Conservation (phyloP, 1,284 basidiomycete species). For the Gymnopus androsaceus region DNA sequence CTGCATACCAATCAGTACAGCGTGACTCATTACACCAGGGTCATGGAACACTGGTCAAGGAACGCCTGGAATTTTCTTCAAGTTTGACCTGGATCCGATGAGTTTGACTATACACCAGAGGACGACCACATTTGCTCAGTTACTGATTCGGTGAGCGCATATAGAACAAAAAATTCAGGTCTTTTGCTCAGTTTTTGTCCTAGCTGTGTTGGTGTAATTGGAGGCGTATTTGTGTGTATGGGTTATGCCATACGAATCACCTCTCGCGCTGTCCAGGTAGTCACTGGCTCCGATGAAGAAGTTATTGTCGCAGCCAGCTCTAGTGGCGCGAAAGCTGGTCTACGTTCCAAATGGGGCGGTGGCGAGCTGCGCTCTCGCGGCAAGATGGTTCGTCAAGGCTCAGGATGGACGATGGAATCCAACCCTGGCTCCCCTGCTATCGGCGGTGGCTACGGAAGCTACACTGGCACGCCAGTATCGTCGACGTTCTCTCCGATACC, state of each 20-base stretch:
- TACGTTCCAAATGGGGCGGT: slow-evolving; percentile 47
- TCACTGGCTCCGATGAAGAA: slow-evolving; percentile 61
- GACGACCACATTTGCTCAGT: slow-evolving; percentile 78
- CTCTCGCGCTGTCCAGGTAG: slow-evolving; percentile 64
- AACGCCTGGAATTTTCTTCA: slow-evolving; percentile 94
- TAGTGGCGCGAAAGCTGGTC: slow-evolving; percentile 48
- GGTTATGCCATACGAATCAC: slow-evolving; percentile 75
- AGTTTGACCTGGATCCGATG: slow-evolving; percentile 94
- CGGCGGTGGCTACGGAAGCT: slow-evolving; percentile 27
- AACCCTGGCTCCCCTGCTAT: slow-evolving; percentile 16
- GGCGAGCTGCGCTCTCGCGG: slow-evolving; percentile 37
- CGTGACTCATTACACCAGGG: slow-evolving; percentile 89
- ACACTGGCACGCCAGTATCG: slow-evolving; percentile 40
- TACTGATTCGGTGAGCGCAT: slow-evolving; percentile 71
- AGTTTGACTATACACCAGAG: slow-evolving; percentile 84
- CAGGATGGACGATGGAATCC: slow-evolving; percentile 23
- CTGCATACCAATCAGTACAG: slow-evolving; percentile 92
- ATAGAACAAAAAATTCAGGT: not conserved
- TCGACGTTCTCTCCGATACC: slow-evolving; percentile 29
- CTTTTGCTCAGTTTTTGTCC: not conserved
- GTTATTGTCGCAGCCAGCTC: slow-evolving; percentile 68
- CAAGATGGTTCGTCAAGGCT: slow-evolving; percentile 20
- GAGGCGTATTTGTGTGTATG: slow-evolving; percentile 80
- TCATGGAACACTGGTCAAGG: slow-evolving; percentile 76
- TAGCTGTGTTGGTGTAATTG: slow-evolving; percentile 76